phyloP scores from a whole-genome alignment of 352 stramenopile species.

The Globisporangium heterothallicum region DNA sequence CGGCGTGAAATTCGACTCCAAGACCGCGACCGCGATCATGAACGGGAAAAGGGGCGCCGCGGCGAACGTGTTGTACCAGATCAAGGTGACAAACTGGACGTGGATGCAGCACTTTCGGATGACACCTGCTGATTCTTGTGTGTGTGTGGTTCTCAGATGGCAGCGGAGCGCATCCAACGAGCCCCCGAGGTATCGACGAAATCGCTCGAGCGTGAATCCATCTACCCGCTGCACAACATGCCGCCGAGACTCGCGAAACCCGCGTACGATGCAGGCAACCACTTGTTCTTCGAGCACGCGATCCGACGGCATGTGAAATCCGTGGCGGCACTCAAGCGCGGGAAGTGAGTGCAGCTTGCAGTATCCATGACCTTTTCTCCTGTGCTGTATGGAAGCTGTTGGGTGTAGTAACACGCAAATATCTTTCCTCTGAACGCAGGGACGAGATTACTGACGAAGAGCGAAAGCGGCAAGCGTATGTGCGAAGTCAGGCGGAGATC shows the following conservation, averaged over 20 bases:
- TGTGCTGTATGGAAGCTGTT: no score
- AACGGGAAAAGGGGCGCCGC: conserved; percentile 55
- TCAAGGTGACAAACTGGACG: conserved; percentile 43
- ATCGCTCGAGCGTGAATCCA: conserved; percentile 34
- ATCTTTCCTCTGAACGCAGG: no score
- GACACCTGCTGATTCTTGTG: not conserved
- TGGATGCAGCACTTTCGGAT: not conserved
- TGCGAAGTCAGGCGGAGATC: conserved; percentile 23
- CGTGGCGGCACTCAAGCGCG: conserved; percentile 29
- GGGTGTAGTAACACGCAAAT: no score
- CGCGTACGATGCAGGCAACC: conserved; percentile 43
- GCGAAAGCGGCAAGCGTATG: conserved; percentile 22
- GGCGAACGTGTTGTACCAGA: conserved; percentile 80
- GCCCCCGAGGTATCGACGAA: conserved; percentile 47
- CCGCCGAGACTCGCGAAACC: conserved; percentile 54
- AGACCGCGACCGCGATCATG: conserved; percentile 75
- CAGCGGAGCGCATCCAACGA: conserved; percentile 34
- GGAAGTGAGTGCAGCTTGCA: conserved; percentile 34
- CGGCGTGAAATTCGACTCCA: conserved; percentile 74
- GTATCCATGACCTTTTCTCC: not conserved
- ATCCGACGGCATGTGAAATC: conserved; percentile 60
- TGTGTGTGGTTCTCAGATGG: conserved; percentile 24
- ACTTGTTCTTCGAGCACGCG: conserved; percentile 64
- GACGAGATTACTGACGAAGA: conserved; percentile 33
- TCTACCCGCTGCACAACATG: conserved; percentile 58